Conservation (phyloP, 257 asterid genomes). For the Solanum pennellii region DNA sequence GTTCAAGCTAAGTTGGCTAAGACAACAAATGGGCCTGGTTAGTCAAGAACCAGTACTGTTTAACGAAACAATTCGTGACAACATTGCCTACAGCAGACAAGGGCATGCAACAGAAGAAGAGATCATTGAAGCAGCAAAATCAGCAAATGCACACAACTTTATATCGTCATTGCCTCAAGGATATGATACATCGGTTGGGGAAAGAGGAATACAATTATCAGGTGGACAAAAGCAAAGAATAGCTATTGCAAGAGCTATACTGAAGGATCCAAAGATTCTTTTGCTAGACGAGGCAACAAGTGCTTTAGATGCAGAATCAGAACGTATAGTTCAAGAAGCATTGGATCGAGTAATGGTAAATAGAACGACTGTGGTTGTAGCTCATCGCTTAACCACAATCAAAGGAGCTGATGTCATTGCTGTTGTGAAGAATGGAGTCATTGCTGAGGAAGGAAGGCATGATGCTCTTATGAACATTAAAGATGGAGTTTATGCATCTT, state of each 20-base stretch:
- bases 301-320: slow-evolving; percentile 66
- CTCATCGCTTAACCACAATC: slow-evolving; percentile 54
- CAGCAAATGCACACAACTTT: slow-evolving; percentile 63
- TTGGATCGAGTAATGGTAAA: slow-evolving; percentile 54
- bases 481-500: slow-evolving; percentile 57
- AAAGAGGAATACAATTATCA: slow-evolving; percentile 55
- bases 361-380: slow-evolving; percentile 64
- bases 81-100: slow-evolving; percentile 55
- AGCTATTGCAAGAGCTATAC: slow-evolving; percentile 60
- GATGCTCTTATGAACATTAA: slow-evolving; percentile 40
- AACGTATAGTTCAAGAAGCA: slow-evolving; percentile 61
- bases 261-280: slow-evolving; percentile 52
- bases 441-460: slow-evolving; percentile 59
- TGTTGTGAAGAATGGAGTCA: slow-evolving; percentile 59
- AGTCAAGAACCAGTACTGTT: slow-evolving; percentile 83
- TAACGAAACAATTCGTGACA: slow-evolving; percentile 62
- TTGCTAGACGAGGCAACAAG: slow-evolving; percentile 78
- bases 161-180: slow-evolving; percentile 65
- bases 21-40: slow-evolving; percentile 74
- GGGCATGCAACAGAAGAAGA: slow-evolving; percentile 54
- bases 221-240: slow-evolving; percentile 76
- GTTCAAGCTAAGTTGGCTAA: slow-evolving; percentile 53
- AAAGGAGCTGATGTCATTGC: slow-evolving; percentile 65
- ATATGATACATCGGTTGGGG: slow-evolving; percentile 59
- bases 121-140: slow-evolving; percentile 46